Conservation (phyloP, 1,139 yeast species). For the Nadsonia starkeyi-henricii region DNA sequence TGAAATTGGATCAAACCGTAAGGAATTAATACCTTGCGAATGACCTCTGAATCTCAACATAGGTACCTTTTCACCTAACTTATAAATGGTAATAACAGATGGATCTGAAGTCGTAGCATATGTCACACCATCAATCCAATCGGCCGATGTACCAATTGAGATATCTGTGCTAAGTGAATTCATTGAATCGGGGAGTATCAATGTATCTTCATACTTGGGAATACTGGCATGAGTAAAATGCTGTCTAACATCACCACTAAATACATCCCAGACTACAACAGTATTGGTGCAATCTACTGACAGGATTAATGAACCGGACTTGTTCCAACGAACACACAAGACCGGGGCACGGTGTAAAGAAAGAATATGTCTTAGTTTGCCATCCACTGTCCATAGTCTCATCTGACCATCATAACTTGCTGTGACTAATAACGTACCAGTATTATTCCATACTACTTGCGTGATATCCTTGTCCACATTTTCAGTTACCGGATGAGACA, state of each 20-base stretch:
- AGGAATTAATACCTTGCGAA: conserved; percentile 40
- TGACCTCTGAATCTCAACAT: conserved; percentile 61
- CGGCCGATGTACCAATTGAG: conserved; percentile 36
- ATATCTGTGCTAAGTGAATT: conserved; percentile 3
- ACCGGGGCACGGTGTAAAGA: conserved; percentile 42
- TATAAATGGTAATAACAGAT: conserved; percentile 45
- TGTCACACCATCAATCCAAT: conserved; percentile 61
- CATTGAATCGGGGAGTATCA: conserved; percentile 1
- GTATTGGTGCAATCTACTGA: conserved; percentile 30
- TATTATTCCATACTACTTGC: conserved; percentile 19
- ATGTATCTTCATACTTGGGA: conserved; percentile 1
- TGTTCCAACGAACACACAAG: conserved; percentile 37
- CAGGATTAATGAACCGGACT: conserved; percentile 27
- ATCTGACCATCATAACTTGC: conserved; percentile 23
- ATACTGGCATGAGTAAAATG: conserved; percentile 23
- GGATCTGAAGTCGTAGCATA: conserved; percentile 56
- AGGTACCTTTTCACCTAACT: conserved; percentile 37
- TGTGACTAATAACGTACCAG: conserved; percentile 19
- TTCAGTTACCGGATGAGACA: conserved; percentile 8
- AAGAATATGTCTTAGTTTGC: conserved; percentile 41
- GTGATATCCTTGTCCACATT: conserved; percentile 18
- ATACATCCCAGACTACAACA: conserved; percentile 41
- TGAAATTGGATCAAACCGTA: conserved; percentile 37
- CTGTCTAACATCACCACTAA: conserved; percentile 34
- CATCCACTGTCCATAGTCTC: conserved; percentile 20